These are phyloP conservation scores for Chrysoporthe austroafricana DNA, from an alignment of 2,329 filamentous ascomycete genomes.

Conservation along the genomic window DNA sequence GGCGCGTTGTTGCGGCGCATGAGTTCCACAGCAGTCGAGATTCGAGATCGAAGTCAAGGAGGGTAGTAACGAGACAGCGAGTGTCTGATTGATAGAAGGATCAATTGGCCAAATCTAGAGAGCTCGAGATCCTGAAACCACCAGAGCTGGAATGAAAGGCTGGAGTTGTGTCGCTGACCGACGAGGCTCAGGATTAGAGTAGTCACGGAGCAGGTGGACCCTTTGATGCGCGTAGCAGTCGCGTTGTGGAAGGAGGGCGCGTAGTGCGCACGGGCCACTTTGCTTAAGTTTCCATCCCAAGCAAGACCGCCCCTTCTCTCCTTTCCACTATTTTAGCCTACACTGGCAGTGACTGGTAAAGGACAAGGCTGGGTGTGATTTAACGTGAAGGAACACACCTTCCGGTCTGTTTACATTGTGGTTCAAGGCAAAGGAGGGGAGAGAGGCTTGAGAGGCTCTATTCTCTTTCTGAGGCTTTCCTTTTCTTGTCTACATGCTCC, in stretches of 20 bases:
- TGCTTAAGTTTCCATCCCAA: conserved; percentile 3
- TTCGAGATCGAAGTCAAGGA: not conserved
- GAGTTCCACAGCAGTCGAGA: not conserved
- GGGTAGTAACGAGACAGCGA: not conserved
- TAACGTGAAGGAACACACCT: not conserved
- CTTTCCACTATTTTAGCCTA: not conserved
- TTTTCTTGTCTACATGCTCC: not conserved
- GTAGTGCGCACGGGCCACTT: conserved; percentile 16
- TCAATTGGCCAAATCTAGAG: not conserved
- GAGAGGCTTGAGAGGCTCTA: too few relatives aligned
- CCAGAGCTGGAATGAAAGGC: not conserved
- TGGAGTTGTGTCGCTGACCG: not conserved
- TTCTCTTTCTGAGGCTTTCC: not conserved
- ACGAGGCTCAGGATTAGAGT: conserved; percentile 1
- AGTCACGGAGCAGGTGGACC: conserved; percentile 3
- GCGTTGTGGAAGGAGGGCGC: conserved; percentile 6
- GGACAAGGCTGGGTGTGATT: not conserved
- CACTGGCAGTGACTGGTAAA: not conserved
- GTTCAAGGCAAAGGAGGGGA: not conserved
- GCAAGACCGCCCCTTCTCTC: not conserved
- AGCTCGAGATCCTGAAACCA: not conserved
- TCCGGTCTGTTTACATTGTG: not conserved
- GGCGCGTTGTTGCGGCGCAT: not conserved
- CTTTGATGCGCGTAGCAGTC: conserved; percentile 14
- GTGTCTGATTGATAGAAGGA: not conserved